These are phyloP conservation scores for Ilex asprella DNA, from an alignment of 257 asterid species.

Conservation along the genomic window DNA sequence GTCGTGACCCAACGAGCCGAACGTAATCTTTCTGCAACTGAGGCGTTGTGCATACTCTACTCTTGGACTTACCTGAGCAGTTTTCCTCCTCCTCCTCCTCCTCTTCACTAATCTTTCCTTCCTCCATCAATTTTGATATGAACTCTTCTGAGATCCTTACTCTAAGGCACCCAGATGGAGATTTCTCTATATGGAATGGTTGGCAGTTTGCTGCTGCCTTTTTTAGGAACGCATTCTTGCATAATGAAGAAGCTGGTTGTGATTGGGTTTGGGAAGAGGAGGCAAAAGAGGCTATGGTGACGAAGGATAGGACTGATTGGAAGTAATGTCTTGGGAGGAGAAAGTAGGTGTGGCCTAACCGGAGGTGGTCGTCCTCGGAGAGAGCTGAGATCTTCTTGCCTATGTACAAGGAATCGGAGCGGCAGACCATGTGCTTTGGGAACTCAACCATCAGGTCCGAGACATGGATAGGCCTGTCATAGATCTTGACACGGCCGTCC, in stretches of 20 bases:
- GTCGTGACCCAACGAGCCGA: conserved; percentile 34
- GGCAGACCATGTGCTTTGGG: conserved; percentile 54
- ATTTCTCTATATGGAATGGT: conserved; percentile 43
- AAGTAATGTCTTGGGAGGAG: conserved; percentile 44
- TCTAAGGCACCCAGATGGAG: conserved; percentile 33
- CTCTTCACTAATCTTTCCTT: not conserved
- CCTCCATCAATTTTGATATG: conserved; percentile 6
- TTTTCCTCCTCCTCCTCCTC: not conserved
- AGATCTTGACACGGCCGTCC: conserved; percentile 36
- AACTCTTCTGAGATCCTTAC: conserved; percentile 34
- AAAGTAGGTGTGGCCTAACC: conserved; percentile 38
- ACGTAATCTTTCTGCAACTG: conserved; percentile 43
- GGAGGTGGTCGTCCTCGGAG: conserved; percentile 33
- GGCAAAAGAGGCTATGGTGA: not conserved
- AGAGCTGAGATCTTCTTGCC: conserved; percentile 44
- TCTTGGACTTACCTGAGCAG: not conserved
- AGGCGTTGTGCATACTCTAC: conserved; percentile 36
- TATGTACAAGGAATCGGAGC: conserved; percentile 46
- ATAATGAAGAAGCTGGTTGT: not conserved
- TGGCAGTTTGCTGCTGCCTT: conserved; percentile 8
- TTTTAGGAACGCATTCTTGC: not conserved
- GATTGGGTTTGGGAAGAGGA: conserved; percentile 28
- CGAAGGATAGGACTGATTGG: conserved; percentile 38
- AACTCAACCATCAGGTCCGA: conserved; percentile 36
- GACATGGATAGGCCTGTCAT: conserved; percentile 34